A percentile compares a stretch with the other conserved stretches of the same genome.
These are phyloP conservation scores for Geum urbanum DNA, from an alignment of 306 rosid species.

Conservation along the genomic window DNA sequence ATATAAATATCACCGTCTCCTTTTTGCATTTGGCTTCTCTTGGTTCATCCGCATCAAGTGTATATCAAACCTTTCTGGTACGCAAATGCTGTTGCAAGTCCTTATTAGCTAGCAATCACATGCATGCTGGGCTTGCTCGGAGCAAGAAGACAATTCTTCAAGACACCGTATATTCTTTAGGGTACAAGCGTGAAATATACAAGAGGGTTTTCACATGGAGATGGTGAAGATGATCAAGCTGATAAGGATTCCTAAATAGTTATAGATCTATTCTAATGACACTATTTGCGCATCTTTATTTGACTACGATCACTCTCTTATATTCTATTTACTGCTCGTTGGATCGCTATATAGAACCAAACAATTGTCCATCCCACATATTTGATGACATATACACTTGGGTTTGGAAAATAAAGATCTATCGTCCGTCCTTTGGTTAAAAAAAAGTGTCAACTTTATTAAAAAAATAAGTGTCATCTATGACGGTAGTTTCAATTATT, in stretches of 20 bases:
- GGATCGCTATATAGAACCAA: not conserved
- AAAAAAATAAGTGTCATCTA: no score
- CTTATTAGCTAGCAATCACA: slow-evolving; percentile 12
- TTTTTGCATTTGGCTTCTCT: slow-evolving; percentile 11
- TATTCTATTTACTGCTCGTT: not conserved
- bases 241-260: no score
- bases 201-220: no score
- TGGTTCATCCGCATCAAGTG: not conserved
- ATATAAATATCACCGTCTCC: not conserved
- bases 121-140: not conserved
- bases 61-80: not conserved
- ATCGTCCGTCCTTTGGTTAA: not conserved
- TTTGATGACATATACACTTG: not conserved
- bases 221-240: no score
- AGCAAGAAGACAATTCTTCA: not conserved
- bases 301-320: not conserved
- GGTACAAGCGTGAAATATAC: not conserved
- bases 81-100: slow-evolving; percentile 7
- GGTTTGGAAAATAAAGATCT: not conserved
- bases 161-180: not conserved
- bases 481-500: not conserved
- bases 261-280: no score
- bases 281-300: no score
- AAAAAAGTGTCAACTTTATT: not conserved
- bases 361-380: not conserved